Evolutionary conservation across 2,329 filamentous ascomycete species (phyloP).

Genomic region (Cordyceps javanica): DNA sequence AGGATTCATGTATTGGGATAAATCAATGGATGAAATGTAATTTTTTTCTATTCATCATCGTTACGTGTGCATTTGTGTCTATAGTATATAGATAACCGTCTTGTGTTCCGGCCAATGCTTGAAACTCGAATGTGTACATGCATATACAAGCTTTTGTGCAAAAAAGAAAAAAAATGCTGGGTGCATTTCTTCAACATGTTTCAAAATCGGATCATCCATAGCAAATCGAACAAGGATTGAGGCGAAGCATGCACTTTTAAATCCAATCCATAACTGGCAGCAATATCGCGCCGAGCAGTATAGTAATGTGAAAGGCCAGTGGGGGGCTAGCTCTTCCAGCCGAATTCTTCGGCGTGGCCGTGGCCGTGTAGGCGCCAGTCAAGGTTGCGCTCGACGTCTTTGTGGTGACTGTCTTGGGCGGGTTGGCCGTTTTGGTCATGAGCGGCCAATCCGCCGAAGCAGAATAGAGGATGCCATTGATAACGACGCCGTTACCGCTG

Average conservation of each 20-base stretch:
- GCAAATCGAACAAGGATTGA: background rate
- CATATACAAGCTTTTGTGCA: background rate
- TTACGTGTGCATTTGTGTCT: background rate
- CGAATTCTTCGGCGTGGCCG: conserved; percentile 24
- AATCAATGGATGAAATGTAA: no score
- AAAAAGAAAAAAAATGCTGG: background rate
- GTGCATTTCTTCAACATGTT: background rate
- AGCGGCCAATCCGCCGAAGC: conserved; percentile 36
- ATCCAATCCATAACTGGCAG: conserved; percentile 1
- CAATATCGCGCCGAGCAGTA: background rate
- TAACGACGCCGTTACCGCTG: conserved; percentile 46
- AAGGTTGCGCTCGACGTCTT: conserved; percentile 19
- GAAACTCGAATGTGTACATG: background rate
- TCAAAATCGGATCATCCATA: background rate
- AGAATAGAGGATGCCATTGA: conserved; percentile 52
- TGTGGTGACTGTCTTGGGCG: conserved; percentile 18
- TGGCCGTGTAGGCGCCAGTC: conserved; percentile 31
- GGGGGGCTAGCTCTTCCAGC: background rate
- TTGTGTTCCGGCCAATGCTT: background rate
- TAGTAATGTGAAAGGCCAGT: background rate
- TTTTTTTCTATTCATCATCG: background rate
- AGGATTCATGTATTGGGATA: no score
- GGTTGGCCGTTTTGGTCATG: conserved; percentile 20
- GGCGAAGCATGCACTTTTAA: background rate
- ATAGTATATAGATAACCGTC: background rate